Evolutionary conservation across 495 filamentous ascomycete species (phyloP), one percentile per base, ranked within the genome.

Genomic region (Daldinia bambusicola): DNA sequence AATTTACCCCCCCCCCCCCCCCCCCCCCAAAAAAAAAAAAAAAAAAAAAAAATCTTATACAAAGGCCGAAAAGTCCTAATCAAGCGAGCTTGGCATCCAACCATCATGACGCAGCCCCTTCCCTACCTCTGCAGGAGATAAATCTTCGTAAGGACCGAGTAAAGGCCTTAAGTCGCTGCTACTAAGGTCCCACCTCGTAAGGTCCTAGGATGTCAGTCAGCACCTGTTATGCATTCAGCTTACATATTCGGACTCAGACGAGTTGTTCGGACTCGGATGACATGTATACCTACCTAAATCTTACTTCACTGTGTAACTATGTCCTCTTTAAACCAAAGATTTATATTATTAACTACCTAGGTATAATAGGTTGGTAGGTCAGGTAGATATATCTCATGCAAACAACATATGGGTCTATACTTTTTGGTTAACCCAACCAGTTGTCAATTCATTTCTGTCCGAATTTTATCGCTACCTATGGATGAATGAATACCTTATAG

Each of bases 401-500:
- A 48, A 48, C 20, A 48, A 48, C 22, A 48, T 8, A 48, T 48
- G 16, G 16, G 16, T 48, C 43, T 48, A 22, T 22, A 18, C 12
- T 22, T 48, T 20, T 12, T 20, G 18, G 16, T 18, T 48, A 20
- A 18, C 43, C 43, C 16, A 48, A 48, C 22, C 16, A 30, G 38
- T 56, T 40, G 52, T 53, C 12, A 53, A 32, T 53, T 53, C 50
- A 53, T 30, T 59, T 45, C 30, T 22, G 45, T 34, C 32, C 59
- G 55, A 37, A 18, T 51, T 64, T 61, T 51, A 18, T 66, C 26
- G 51, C 34, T 65, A 51, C 56, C 59, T 55, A 32, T 69, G 66
- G 48, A 55, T 26, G n/a, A 26, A 26, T 26, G 3, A 26, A 26
- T 26, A 26, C 26, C 26, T 26, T 26, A 26, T 26, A 26, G 26